Evolutionary conservation across 176 grass and related monocot genomes (phyloP), one percentile per base, ranked within the genome.

Genomic region (Oryza brachyantha): DNA sequence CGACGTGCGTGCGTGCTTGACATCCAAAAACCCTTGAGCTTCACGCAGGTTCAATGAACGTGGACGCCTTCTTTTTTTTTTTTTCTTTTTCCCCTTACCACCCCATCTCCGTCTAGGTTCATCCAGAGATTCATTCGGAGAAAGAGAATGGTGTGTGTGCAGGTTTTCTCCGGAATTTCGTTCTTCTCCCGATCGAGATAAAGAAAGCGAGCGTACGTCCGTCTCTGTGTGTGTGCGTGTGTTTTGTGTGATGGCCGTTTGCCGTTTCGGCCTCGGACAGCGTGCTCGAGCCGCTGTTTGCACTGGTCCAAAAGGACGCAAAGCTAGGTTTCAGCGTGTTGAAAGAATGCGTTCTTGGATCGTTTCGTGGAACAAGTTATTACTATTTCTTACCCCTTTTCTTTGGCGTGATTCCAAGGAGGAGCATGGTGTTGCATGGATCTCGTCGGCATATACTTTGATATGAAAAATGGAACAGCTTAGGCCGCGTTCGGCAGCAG

Each of bases 21-120:
- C 0, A 19, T 43, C 10, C 4, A 0, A 48, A 63, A n/a, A 26
- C 6, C n/a, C n/a, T 10, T 0, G 12, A 13, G 29, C 16, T 5
- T 5, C 63, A 6, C 17, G 0, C 3, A 2, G 69, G 64, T 88
- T 71, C 81, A 5, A 3, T 1, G 81, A 54, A 88, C 22, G 64
- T 76, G 64, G 83, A 85, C 75, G 1, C 24, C 0, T 2, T 7
- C 13, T 28, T 13, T 2, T 7, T 13, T 41, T 10, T n/a, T n/a
- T n/a, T n/a, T n/a, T n/a, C n/a, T n/a, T n/a, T n/a, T n/a, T n/a
- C n/a, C n/a, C n/a, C n/a, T n/a, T n/a, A n/a, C 3, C 8, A 4
- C 7, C 9, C 34, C 34, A 13, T 21, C n/a, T n/a, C n/a, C n/a
- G 81, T 80, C 76, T 29, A 88, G 71, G 76, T 84, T 42, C 81